Evolutionary conservation across 2,329 filamentous ascomycete species (phyloP).

Genomic region (Ascocoryne sarcoides): DNA sequence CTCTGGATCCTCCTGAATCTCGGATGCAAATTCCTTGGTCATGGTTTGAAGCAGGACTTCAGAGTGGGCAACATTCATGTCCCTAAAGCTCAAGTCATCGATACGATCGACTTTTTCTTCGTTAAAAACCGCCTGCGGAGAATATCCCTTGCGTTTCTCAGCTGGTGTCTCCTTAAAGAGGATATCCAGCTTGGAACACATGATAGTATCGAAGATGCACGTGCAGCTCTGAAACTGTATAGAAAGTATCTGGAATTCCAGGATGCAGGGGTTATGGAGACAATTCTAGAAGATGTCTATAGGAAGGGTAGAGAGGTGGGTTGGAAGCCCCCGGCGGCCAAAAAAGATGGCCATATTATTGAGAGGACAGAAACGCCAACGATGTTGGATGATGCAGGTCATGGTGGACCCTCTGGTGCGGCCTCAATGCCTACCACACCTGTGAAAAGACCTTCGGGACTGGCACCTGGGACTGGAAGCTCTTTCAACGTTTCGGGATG

Average conservation of each 20-base stretch:
- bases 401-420: conserved; percentile 1
- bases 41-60: conserved; percentile 91
- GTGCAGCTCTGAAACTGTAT: conserved; percentile 81
- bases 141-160: conserved; percentile 81
- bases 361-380: conserved; percentile 48
- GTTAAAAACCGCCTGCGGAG: conserved; percentile 74
- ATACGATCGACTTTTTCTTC: conserved; percentile 89
- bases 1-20: conserved; percentile 94
- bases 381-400: conserved; percentile 29
- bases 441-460: conserved; percentile 32
- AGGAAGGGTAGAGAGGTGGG: conserved; percentile 49
- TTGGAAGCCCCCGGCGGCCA: conserved; percentile 44
- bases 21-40: conserved; percentile 87
- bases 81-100: conserved; percentile 80
- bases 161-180: conserved; percentile 84
- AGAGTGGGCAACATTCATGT: conserved; percentile 97
- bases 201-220: conserved; percentile 91
- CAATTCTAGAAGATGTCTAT: conserved; percentile 84
- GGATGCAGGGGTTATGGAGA: conserved; percentile 74
- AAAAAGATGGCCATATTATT: conserved; percentile 37
- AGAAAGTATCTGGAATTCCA: conserved; percentile 84
- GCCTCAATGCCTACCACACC: conserved; percentile 38
- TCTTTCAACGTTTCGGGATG: conserved; percentile 33
- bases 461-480: conserved; percentile 26
- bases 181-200: conserved; percentile 90